These are phyloP conservation scores for Saturnispora hagleri DNA, from an alignment of 805 yeast genomes.

Conservation along the genomic window DNA sequence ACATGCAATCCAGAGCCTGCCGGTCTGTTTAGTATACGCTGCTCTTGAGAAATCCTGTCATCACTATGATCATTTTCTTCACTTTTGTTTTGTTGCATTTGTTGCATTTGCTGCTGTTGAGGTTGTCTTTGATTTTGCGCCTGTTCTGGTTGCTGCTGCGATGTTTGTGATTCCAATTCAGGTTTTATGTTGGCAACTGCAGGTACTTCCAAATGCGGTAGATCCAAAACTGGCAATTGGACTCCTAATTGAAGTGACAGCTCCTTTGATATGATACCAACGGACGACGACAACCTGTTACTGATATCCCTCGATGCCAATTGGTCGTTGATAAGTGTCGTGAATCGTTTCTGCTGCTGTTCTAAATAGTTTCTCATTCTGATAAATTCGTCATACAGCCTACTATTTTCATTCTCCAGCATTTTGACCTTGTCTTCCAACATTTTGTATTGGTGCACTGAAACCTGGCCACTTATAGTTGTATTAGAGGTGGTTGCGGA, in stretches of 20 bases:
- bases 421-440: slow-evolving; percentile 24
- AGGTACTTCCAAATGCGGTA: slow-evolving; percentile 28
- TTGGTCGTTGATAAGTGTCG: slow-evolving; percentile 53
- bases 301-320: slow-evolving; percentile 46
- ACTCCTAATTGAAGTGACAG: slow-evolving; percentile 42
- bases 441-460: slow-evolving; percentile 19
- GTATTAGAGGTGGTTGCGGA: not conserved
- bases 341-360: slow-evolving; percentile 46
- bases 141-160: slow-evolving; percentile 2
- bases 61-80: not conserved
- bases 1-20: slow-evolving; percentile 47
- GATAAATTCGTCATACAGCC: slow-evolving; percentile 27
- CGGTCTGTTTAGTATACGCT: slow-evolving; percentile 22
- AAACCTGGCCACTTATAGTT: slow-evolving; percentile 12
- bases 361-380: slow-evolving; percentile 29
- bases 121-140: not conserved
- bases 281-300: slow-evolving; percentile 27
- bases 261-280: not conserved
- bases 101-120: slow-evolving; percentile 6
- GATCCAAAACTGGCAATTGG: slow-evolving; percentile 54
- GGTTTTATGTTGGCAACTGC: not conserved
- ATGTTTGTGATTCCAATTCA: not conserved
- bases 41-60: slow-evolving; percentile 7
- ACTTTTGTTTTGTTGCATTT: not conserved
- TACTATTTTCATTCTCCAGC: slow-evolving; percentile 23